Percentiles rank a stretch among this genome's conserved stretches.
These are phyloP conservation scores for Nidularia sp. DNA, from an alignment of 768 basidiomycete species.

Conservation along the genomic window DNA sequence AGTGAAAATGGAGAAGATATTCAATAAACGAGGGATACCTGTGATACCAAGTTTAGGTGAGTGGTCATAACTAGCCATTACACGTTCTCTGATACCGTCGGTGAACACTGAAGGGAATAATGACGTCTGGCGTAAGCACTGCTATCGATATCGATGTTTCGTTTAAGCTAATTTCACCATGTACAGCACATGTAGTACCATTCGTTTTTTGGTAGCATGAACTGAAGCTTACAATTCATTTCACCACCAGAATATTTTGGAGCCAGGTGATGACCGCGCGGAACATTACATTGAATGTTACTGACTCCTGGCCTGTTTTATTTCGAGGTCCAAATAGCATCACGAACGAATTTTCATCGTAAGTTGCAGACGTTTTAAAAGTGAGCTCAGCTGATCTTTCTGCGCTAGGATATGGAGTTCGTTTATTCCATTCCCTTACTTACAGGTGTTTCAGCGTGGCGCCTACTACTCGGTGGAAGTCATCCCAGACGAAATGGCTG, in stretches of 20 bases:
- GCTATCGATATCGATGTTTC: slow-evolving; percentile 1
- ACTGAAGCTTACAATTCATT: too few species aligned
- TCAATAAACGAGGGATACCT: slow-evolving; percentile 64
- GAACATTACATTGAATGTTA: neutral
- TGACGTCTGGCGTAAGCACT: slow-evolving; percentile 78
- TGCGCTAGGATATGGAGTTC: slow-evolving; percentile 66
- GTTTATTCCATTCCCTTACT: slow-evolving; percentile 76
- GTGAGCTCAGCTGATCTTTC: slow-evolving; percentile 9
- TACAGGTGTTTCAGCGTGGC: slow-evolving; percentile 83
- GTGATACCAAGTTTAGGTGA: slow-evolving; percentile 78
- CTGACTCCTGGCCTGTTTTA: neutral
- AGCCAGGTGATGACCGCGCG: slow-evolving; percentile 38
- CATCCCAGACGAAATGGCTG: slow-evolving; percentile 69
- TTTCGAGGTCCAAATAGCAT: slow-evolving; percentile 60
- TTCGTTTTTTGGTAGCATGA: too few species aligned
- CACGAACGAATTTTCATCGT: slow-evolving; percentile 69
- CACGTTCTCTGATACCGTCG: too few species aligned
- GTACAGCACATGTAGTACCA: slow-evolving; percentile 9
- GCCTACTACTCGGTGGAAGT: slow-evolving; percentile 82
- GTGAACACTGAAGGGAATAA: slow-evolving; percentile 83
- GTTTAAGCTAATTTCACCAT: slow-evolving; percentile 7
- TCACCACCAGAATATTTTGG: slow-evolving; percentile 59
- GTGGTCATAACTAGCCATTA: slow-evolving; percentile 12
- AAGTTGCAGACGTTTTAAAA: slow-evolving; percentile 17
- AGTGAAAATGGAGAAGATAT: slow-evolving; percentile 68